A percentile compares a stretch with the other conserved stretches of the same genome.
Evolutionary conservation across 2,329 filamentous ascomycete species (phyloP).

Genomic region (Alternaria sp.): DNA sequence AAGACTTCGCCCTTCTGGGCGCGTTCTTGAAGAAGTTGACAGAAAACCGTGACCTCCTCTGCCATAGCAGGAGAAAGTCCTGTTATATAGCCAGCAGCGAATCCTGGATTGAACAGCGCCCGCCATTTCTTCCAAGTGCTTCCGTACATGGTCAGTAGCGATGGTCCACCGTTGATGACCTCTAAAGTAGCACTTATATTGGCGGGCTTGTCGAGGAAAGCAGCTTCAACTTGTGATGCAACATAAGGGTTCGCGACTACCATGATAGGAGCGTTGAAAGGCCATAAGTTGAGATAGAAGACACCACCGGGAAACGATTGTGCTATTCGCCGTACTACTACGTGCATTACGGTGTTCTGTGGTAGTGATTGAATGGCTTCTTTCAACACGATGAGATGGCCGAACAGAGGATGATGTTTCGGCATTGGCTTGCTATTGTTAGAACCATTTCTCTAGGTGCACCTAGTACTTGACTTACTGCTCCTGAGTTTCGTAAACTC

Average conservation of each 20-base stretch:
- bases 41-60: conserved; percentile 27
- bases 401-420: conserved; percentile 16
- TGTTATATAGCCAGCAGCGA: conserved; percentile 56
- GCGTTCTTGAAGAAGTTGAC: conserved; percentile 14
- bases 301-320: conserved; percentile 36
- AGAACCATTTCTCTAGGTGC: background rate
- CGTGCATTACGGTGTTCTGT: conserved; percentile 16
- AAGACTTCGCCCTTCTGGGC: conserved; percentile 20
- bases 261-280: conserved; percentile 22
- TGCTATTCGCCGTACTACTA: conserved; percentile 14
- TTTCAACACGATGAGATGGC: conserved; percentile 24
- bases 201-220: conserved; percentile 18
- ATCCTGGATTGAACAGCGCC: conserved; percentile 29
- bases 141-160: conserved; percentile 23
- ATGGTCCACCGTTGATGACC: conserved; percentile 14
- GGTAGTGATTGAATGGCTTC: conserved; percentile 15
- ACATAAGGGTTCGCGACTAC: conserved; percentile 15
- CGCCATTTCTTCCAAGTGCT: conserved; percentile 42
- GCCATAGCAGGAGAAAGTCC: conserved; percentile 36
- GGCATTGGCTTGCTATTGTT: conserved; percentile 25
- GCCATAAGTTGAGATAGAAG: conserved; percentile 32
- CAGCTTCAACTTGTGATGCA: conserved; percentile 19
- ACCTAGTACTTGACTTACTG: conserved; percentile 4
- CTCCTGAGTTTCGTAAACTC: conserved; percentile 7
- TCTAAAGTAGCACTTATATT: conserved; percentile 31